Base-by-base conservation (phyloP, 768 basidiomycete species). In the Mrakia blollopis region DNA sequence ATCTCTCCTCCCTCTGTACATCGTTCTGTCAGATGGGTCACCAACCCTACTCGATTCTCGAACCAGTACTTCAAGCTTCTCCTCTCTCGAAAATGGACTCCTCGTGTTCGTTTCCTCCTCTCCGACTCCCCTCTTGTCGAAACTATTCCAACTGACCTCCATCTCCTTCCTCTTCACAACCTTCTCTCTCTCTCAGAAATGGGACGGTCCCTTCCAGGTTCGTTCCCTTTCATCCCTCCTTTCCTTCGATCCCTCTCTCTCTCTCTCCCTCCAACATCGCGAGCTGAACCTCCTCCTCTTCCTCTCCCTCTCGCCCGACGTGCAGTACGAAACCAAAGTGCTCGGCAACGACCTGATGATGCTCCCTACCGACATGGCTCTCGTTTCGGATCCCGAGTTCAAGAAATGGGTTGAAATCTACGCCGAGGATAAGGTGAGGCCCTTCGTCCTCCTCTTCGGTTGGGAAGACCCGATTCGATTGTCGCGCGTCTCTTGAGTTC, bases 31-130 rank as follows among this genome's bases (percentile, higher is more conserved):
- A 81, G 82, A 37, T 84, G 83, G 83, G 83, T 83, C 13, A 83
- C 83, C 37, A 84, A 84, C 78, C 83, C 83, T 0, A 84, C 82
- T 3, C 78, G 83, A 30, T 84, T 84, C 79, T 82, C 81, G 7
- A 84, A 83, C 68, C 84, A 84, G 73, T 84, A 84, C 73, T 84
- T 80, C 78, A 83, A 82, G 76, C 80, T 83, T 0, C 79, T 84
- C 16, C 79, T 83, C 67, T 79, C 78, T 3, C 78, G 81, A 44
- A 82, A 83, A 47, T 84, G 84, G 84, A 80, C 77, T 28, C 82
- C 81, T 5, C 44, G 37, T 13, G 65, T 68, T 39, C 65, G 65
- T 68, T 8, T 18, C 8, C 32, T 13, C 16, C 7, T 30, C 32
- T 68, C 16, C 18, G 14, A 14, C 18, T 50, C 47, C 2, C 37